Base-by-base conservation (phyloP, 2,329 filamentous ascomycete genomes). In the Paecilomyces fulvus region DNA sequence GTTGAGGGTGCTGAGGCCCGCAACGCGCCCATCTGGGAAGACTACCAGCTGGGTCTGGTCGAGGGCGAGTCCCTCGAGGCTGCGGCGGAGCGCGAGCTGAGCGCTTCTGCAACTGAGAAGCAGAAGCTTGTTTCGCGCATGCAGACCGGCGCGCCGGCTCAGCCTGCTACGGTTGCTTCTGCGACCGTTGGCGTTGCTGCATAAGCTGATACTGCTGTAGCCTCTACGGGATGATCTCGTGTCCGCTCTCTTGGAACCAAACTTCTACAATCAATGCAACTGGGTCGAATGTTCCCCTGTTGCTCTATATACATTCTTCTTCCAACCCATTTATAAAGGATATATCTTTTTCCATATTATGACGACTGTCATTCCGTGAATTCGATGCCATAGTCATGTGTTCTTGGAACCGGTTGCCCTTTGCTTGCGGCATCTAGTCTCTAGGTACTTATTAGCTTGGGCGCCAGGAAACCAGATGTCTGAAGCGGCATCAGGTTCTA, bases 21-120 rank as follows among this genome's bases (percentile, higher is more conserved):
- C 46, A 80, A 80, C 63, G 75, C 83, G 69, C 87, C 92, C n/a
- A 85, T 99, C 46, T 99, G 94, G 94, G 94, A 89, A 1, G 86
- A 96, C 66, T 79, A 82, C 65, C 94, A 99, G 80, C 83, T 99
- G 56, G 89, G 87, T 46, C 81, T 96, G 51, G 55, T 56, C 30
- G 57, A 64, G 51, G 82, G 84, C 58, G 79, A 89, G 66, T 78
- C 83, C 12, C 78, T 84, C 53, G 77, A 82, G 68, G 83, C 87
- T 69, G 74, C 80, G 12, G 71, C 84, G 23, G 77, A 80, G 66
- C 68, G 73, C 30, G 72, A 74, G 57, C 65, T 75, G 50, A 58
- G 60, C 30, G 62, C 61, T 11, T 59, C 56, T 20, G 56, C 62
- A 14, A 25, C 50, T 3, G 59, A 61, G 30, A 53, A 61, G 53